phyloP scores from a whole-genome alignment of 2,329 filamentous ascomycete genomes.

The Neonectria ditissima region DNA sequence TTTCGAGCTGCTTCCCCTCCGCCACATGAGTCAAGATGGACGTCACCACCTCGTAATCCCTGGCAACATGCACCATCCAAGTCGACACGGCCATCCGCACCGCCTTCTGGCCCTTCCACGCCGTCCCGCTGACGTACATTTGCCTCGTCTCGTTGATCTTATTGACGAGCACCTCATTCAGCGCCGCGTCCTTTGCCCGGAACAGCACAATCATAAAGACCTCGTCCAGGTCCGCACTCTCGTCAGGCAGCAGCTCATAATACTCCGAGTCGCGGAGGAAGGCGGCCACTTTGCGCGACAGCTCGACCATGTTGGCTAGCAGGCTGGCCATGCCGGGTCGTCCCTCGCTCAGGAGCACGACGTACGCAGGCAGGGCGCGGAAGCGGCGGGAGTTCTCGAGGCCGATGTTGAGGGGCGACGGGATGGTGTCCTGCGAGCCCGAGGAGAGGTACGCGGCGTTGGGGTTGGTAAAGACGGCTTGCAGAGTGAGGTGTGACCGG shows the following conservation, averaged over 20 bases:
- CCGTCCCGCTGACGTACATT: conserved; percentile 87
- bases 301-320: conserved; percentile 76
- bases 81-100: conserved; percentile 88
- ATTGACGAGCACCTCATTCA: conserved; percentile 76
- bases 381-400: conserved; percentile 93
- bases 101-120: conserved; percentile 79
- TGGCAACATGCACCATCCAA: conserved; percentile 79
- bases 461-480: conserved; percentile 80
- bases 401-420: conserved; percentile 87
- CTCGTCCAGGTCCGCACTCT: conserved; percentile 57
- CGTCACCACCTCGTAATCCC: conserved; percentile 74
- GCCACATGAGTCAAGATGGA: conserved; percentile 69
- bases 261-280: conserved; percentile 70
- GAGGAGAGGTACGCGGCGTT: conserved; percentile 83
- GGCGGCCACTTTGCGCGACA: conserved; percentile 75
- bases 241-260: conserved; percentile 75
- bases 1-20: conserved; percentile 46
- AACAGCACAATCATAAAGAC: conserved; percentile 80
- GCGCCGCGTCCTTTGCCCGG: conserved; percentile 69
- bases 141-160: conserved; percentile 79
- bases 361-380: conserved; percentile 89
- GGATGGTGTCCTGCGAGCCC: conserved; percentile 61
- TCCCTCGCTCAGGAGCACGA: conserved; percentile 81
- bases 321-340: conserved; percentile 75
- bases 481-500: conserved; percentile 68